A percentile compares a stretch with the other conserved stretches of the same genome.
These are phyloP conservation scores for Hericium erinaceus DNA, from an alignment of 768 basidiomycete species.

Conservation along the genomic window DNA sequence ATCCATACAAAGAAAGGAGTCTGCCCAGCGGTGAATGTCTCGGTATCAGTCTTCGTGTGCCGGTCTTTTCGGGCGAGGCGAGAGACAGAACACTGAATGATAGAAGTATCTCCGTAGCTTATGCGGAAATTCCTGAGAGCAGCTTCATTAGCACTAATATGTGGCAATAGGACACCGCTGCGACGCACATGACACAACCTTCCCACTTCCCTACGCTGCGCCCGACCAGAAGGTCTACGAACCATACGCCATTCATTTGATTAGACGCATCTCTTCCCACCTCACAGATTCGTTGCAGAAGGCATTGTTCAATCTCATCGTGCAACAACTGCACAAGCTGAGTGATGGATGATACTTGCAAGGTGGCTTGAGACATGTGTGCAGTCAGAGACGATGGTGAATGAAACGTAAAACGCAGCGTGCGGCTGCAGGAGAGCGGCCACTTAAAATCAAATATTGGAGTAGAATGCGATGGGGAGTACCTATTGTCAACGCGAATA, in stretches of 20 bases:
- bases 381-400: slow-evolving; percentile 73
- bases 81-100: slow-evolving; percentile 51
- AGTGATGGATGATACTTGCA: slow-evolving; percentile 63
- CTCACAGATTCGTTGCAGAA: slow-evolving; percentile 62
- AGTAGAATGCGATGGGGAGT: slow-evolving; percentile 5
- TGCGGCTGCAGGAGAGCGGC: slow-evolving; percentile 37
- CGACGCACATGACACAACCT: slow-evolving; percentile 60
- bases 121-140: slow-evolving; percentile 57
- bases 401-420: slow-evolving; percentile 63
- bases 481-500: slow-evolving; percentile 64
- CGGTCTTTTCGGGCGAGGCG: slow-evolving; percentile 34
- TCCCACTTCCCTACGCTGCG: slow-evolving; percentile 69
- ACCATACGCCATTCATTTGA: slow-evolving; percentile 52
- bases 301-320: slow-evolving; percentile 68
- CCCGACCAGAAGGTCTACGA: slow-evolving; percentile 63
- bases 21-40: slow-evolving; percentile 29
- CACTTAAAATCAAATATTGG: not conserved
- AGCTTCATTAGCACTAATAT: not conserved
- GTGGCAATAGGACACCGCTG: not conserved
- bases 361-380: slow-evolving; percentile 71
- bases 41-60: slow-evolving; percentile 31
- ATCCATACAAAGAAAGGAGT: slow-evolving; percentile 48
- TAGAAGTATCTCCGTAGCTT: slow-evolving; percentile 38
- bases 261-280: slow-evolving; percentile 51
- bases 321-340: slow-evolving; percentile 66